Evolutionary conservation across 768 basidiomycete genomes (phyloP), one percentile per base, ranked within the genome.

Genomic region (Pleurotus tuoliensis): DNA sequence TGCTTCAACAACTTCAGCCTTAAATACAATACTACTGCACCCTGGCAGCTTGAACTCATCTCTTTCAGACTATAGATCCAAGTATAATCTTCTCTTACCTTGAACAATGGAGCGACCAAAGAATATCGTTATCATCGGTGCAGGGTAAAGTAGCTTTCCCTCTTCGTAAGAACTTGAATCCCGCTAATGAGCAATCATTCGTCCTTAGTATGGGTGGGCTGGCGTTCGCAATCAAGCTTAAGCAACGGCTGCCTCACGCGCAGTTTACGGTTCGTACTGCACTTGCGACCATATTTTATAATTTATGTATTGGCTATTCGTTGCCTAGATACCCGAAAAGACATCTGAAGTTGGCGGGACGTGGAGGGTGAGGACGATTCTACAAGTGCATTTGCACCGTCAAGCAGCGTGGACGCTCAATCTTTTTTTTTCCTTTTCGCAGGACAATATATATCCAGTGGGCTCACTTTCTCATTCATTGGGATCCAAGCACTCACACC

Each of bases 351-450:
- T 82, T 15, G 81, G 81, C 6, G 80, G 81, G 38, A 79, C 78
- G 25, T 82, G 81, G 80, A 70, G 78, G 58, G 80, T 82, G 56
- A 58, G 79, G 40, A 6, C 34, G 8, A n/a, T n/a, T n/a, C n/a
- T n/a, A n/a, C n/a, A n/a, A n/a, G 20, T 20, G 20, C 20, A 20
- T n/a, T n/a, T n/a, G n/a, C 41, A 30, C 30, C 6, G 22, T 51
- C 73, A 18, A 15, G 22, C 8, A 34, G 4, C 38, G 20, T 18
- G 6, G 11, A n/a, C 22, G 37, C 13, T 22, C 38, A 41, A 39
- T n/a, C n/a, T n/a, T 7, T n/a, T n/a, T 37, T n/a, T 34, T 8
- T 13, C 11, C 4, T 15, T 1, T 20, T 13, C 48, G 18, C 56
- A 72, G 70, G 70, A 58, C 3, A 72, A 68, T 45, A 62, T 63